phyloP scores from a whole-genome alignment of 441 rosid genomes.

The Eruca vesicaria region DNA sequence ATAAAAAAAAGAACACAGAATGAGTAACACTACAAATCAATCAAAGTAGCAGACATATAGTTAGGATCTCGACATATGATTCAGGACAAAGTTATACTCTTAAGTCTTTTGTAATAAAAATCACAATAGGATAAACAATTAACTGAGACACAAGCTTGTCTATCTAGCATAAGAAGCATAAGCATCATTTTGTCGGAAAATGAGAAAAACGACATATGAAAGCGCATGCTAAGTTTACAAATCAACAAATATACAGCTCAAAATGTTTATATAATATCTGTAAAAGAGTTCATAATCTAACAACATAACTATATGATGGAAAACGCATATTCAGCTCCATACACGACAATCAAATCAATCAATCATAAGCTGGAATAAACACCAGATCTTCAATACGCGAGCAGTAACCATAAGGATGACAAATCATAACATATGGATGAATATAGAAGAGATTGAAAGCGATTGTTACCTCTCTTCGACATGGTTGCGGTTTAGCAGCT shows the following conservation, averaged over 20 bases:
- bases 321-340: background rate
- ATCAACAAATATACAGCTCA: background rate
- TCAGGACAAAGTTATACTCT: background rate
- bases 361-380: background rate
- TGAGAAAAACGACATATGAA: background rate
- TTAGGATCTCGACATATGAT: background rate
- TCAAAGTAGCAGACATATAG: background rate
- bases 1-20: too few relatives aligned
- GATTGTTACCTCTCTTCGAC: slow-evolving; percentile 40
- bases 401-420: too few relatives aligned
- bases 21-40: background rate
- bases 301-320: background rate
- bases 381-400: background rate
- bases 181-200: background rate
- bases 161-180: background rate
- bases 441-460: background rate
- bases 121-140: background rate
- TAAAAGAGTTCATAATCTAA: background rate
- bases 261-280: background rate
- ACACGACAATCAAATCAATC: background rate
- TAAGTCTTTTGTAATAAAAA: background rate
- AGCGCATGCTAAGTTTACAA: background rate
- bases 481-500: slow-evolving; percentile 34
- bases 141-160: background rate
- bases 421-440: too few relatives aligned